Evolutionary conservation across 2,329 filamentous ascomycete genomes (phyloP).

Genomic region (Ophiobolus disseminans): DNA sequence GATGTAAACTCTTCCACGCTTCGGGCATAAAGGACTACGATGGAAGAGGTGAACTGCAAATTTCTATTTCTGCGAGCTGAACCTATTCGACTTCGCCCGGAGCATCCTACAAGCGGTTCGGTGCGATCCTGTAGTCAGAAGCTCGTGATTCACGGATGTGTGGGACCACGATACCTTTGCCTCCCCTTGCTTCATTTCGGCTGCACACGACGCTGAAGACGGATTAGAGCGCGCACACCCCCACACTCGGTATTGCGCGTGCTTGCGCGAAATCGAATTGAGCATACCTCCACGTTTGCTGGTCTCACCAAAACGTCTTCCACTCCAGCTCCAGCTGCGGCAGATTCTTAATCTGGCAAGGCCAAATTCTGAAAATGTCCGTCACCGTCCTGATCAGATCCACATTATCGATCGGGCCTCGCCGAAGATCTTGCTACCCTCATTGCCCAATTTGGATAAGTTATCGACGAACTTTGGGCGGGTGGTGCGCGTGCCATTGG

Average conservation of each 20-base stretch:
- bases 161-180: no score
- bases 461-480: no score
- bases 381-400: no score
- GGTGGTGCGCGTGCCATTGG: background rate
- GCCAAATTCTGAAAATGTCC: slow-evolving; percentile 13
- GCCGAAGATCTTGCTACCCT: no score
- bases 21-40: slow-evolving; percentile 21
- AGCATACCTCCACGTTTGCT: slow-evolving; percentile 30
- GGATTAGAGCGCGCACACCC: slow-evolving; percentile 14
- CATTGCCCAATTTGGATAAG: no score
- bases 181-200: slow-evolving; percentile 30
- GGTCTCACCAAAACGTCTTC: slow-evolving; percentile 29
- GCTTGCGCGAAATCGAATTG: slow-evolving; percentile 15
- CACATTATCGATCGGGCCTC: no score
- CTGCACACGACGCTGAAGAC: slow-evolving; percentile 20
- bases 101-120: background rate
- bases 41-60: slow-evolving; percentile 12
- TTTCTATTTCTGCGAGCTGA: no score
- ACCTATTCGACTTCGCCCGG: no score
- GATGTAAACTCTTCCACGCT: slow-evolving; percentile 5
- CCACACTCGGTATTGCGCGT: slow-evolving; percentile 25
- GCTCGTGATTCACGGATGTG: no score
- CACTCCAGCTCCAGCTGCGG: slow-evolving; percentile 27
- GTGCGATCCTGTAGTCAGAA: background rate
- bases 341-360: slow-evolving; percentile 21